A percentile compares a stretch with the other conserved stretches of the same genome.
phyloP scores from a whole-genome alignment of 345 rosid genomes.

The Mangifera indica region DNA sequence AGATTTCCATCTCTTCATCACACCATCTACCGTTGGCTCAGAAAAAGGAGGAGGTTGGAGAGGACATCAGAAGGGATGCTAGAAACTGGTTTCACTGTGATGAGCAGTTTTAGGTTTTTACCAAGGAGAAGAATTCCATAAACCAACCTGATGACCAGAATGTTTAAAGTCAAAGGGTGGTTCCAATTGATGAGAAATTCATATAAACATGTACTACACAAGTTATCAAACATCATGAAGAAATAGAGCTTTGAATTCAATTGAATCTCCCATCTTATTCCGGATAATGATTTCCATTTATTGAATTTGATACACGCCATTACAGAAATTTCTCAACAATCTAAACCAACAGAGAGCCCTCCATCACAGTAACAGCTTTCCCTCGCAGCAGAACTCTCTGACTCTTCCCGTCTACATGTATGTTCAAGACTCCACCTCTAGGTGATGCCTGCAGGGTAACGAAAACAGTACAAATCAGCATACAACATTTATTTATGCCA shows the following conservation, averaged over 20 bases:
- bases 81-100: no score
- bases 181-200: neutral
- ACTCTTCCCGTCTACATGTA: slow-evolving; percentile 49
- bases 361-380: slow-evolving; percentile 62
- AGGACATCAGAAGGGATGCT: no score
- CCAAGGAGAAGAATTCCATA: no score
- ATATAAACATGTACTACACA: neutral
- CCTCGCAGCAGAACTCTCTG: slow-evolving; percentile 64
- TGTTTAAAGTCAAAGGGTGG: no score
- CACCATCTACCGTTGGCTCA: no score
- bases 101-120: no score
- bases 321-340: neutral
- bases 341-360: slow-evolving; percentile 60
- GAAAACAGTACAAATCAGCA: no score
- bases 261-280: neutral
- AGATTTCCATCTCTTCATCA: no score
- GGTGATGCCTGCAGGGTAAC: slow-evolving; percentile 48
- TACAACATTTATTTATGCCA: no score
- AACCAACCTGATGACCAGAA: no score
- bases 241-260: no score
- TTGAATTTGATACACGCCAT: neutral
- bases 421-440: slow-evolving; percentile 55
- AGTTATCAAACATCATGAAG: neutral
- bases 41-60: no score
- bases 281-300: neutral